phyloP scores from a whole-genome alignment of 495 filamentous ascomycete species.

The Pyronema omphalodes region DNA sequence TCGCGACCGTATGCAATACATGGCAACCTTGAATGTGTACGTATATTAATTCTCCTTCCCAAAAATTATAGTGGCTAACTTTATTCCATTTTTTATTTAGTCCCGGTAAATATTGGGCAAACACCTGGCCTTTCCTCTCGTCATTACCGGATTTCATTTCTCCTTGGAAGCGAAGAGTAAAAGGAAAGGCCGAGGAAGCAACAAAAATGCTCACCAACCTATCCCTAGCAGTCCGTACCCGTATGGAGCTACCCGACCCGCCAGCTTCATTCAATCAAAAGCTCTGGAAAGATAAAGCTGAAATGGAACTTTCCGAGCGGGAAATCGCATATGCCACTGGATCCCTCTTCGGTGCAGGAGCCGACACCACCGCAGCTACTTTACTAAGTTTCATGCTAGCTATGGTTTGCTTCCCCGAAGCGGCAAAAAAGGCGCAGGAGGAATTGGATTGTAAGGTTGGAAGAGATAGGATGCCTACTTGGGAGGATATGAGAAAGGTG shows the following conservation, averaged over 20 bases:
- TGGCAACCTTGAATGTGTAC: conserved; percentile 38
- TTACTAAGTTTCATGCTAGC: conserved; percentile 43
- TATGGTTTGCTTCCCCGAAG: conserved; percentile 34
- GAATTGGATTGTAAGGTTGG: conserved; percentile 41
- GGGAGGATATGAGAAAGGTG: conserved; percentile 25
- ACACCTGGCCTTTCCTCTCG: conserved; percentile 36
- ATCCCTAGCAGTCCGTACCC: conserved; percentile 29
- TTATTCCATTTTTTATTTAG: conserved; percentile 4
- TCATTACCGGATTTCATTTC: conserved; percentile 37
- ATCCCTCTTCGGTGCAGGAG: conserved; percentile 44
- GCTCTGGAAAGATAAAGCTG: conserved; percentile 29
- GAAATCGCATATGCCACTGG: conserved; percentile 43
- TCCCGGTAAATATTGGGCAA: conserved; percentile 39
- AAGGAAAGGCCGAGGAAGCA: conserved; percentile 33
- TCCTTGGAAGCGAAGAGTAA: conserved; percentile 39
- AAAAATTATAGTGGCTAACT: neutral
- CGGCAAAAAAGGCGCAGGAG: conserved; percentile 33
- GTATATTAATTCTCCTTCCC: conserved; percentile 2
- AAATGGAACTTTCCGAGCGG: conserved; percentile 31
- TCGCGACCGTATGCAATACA: conserved; percentile 39
- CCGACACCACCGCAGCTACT: conserved; percentile 46
- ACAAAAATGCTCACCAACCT: conserved; percentile 37
- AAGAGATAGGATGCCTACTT: conserved; percentile 31
- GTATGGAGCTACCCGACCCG: conserved; percentile 26
- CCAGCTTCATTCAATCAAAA: conserved; percentile 34